phyloP scores from a whole-genome alignment of 306 rosid species.

The Canavalia ensiformis region DNA sequence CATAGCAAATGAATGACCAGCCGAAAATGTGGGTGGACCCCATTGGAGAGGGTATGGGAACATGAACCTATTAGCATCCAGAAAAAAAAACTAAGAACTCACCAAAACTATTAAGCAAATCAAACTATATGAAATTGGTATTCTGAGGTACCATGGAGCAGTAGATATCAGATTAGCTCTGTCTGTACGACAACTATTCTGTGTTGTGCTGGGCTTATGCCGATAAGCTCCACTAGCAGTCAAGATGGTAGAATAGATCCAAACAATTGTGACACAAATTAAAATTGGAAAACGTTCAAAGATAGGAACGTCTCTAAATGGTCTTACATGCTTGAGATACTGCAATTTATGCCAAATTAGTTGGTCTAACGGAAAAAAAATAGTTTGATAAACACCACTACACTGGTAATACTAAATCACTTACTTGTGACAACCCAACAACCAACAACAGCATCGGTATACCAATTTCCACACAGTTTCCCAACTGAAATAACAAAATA shows the following conservation, averaged over 20 bases:
- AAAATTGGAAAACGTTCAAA: constrained; percentile 85
- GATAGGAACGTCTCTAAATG: constrained; percentile 70
- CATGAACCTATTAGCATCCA: constrained; percentile 69
- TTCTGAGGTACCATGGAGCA: constrained; percentile 72
- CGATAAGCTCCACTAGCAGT: constrained; percentile 90
- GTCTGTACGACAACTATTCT: constrained; percentile 78
- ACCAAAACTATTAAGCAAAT: background rate
- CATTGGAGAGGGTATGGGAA: constrained; percentile 93
- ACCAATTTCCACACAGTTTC: constrained; percentile 88
- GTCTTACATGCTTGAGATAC: constrained; percentile 87
- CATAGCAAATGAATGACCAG: constrained; percentile 87
- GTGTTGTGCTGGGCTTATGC: constrained; percentile 59
- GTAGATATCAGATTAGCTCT: constrained; percentile 75
- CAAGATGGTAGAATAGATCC: constrained; percentile 83
- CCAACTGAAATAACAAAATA: constrained; percentile 66
- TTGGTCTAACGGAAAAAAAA: background rate
- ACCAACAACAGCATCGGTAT: constrained; percentile 82
- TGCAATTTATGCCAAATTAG: constrained; percentile 50
- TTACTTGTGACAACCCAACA: constrained; percentile 85
- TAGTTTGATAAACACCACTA: background rate
- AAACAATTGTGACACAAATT: constrained; percentile 74
- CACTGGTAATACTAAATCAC: constrained; percentile 42
- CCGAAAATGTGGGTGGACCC: constrained; percentile 95
- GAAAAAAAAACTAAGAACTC: constrained; percentile 40
- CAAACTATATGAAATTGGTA: constrained; percentile 1